phyloP scores from a whole-genome alignment of 257 asterid genomes.

The Petrea volubilis region DNA sequence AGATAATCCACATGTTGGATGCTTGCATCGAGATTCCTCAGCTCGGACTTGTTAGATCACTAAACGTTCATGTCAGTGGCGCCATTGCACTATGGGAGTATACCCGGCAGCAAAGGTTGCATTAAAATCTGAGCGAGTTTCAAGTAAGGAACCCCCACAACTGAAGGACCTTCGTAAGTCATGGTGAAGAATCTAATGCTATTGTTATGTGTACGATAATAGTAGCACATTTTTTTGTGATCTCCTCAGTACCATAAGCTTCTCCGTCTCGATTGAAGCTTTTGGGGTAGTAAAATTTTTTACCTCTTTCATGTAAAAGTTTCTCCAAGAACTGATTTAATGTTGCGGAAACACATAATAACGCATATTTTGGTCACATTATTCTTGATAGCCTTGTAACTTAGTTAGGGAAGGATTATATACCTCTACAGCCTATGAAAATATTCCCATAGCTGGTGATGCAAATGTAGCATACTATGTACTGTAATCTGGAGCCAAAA shows the following conservation, averaged over 20 bases:
- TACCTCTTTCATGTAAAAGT: neutral
- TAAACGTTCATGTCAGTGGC: constrained; percentile 97
- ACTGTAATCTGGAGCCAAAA: neutral
- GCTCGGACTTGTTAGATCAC: constrained; percentile 87
- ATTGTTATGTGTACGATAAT: neutral
- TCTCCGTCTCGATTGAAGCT: neutral
- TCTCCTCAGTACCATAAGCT: neutral
- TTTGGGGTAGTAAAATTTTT: neutral
- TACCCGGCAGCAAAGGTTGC: constrained; percentile 68
- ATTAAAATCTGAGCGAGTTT: neutral
- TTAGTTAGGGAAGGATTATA: too few species aligned
- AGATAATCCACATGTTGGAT: constrained; percentile 85
- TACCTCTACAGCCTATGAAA: neutral
- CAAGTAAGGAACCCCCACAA: neutral
- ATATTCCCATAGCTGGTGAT: neutral
- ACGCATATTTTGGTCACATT: neutral
- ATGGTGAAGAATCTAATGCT: neutral
- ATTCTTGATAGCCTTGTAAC: neutral
- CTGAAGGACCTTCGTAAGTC: neutral
- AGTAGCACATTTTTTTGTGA: neutral
- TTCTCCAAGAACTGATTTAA: too few species aligned
- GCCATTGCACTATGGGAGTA: constrained; percentile 99
- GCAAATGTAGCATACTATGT: neutral
- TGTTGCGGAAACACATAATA: neutral
- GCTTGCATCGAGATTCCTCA: constrained; percentile 94